Evolutionary conservation across 2,329 filamentous ascomycete species (phyloP).

Genomic region (Cadophora sp.): DNA sequence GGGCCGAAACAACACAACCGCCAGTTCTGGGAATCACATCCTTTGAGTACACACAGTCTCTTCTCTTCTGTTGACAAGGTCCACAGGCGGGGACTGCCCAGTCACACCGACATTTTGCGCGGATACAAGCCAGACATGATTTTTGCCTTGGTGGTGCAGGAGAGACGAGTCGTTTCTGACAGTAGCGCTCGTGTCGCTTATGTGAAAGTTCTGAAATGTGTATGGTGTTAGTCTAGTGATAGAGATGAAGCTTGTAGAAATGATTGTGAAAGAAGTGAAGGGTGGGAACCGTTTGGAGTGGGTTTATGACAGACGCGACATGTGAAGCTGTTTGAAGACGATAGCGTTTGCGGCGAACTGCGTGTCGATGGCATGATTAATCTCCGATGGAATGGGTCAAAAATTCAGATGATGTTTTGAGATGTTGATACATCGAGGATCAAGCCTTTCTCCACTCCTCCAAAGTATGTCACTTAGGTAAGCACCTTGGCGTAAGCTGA

Average conservation of each 20-base stretch:
- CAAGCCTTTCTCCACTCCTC: no score
- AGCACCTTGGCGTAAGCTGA: no score
- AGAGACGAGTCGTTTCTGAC: constrained; percentile 1
- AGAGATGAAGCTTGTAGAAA: no score
- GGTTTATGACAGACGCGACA: constrained; percentile 16
- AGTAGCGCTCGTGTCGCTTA: constrained; percentile 17
- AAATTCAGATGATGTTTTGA: no score
- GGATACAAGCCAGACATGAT: constrained; percentile 17
- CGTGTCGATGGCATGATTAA: constrained; percentile 7
- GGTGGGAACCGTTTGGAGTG: background rate
- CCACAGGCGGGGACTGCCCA: constrained; percentile 5
- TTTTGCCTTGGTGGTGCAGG: constrained; percentile 14
- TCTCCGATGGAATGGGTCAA: no score
- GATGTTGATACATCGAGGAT: no score
- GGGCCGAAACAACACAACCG: background rate
- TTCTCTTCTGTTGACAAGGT: constrained; percentile 2
- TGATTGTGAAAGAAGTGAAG: no score
- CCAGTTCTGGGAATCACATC: background rate
- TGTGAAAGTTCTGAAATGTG: background rate
- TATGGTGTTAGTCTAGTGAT: no score
- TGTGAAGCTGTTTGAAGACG: background rate
- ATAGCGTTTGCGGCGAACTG: background rate
- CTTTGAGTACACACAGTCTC: constrained; percentile 2
- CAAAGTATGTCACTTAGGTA: no score
- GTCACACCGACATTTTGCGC: constrained; percentile 20